phyloP scores from a whole-genome alignment of 148 eudicot genomes.

The Rheum nobile region DNA sequence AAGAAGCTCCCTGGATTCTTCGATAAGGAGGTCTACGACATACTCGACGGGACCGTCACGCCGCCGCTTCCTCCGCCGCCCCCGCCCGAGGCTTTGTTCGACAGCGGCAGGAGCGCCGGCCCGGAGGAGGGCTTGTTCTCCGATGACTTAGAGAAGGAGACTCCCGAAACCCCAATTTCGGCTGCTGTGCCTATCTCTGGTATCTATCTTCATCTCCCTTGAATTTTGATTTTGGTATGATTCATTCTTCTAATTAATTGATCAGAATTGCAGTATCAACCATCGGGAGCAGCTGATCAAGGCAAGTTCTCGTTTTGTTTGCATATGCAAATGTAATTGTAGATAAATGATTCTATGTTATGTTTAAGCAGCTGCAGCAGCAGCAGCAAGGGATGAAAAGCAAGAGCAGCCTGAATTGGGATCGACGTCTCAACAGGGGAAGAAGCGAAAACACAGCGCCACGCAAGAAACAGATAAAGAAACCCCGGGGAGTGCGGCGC shows the following conservation, averaged over 20 bases:
- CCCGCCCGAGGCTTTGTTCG: constrained; percentile 35
- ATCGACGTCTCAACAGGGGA: constrained; percentile 34
- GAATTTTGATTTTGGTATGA: background rate
- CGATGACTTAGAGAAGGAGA: constrained; percentile 18
- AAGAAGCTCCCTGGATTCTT: constrained; percentile 81
- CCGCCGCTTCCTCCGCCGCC: background rate
- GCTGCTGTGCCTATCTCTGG: constrained; percentile 53
- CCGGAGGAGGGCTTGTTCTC: constrained; percentile 63
- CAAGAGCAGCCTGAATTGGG: constrained; percentile 33
- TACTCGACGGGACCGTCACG: constrained; percentile 24
- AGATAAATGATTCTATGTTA: no score
- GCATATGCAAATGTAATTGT: background rate
- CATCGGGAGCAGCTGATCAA: constrained; percentile 19
- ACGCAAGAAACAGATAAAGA: background rate
- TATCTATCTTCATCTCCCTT: constrained; percentile 2
- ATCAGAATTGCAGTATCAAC: constrained; percentile 37
- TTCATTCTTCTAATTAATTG: background rate
- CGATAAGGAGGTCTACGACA: constrained; percentile 71
- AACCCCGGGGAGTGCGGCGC: background rate
- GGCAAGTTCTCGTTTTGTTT: constrained; percentile 19
- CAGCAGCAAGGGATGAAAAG: constrained; percentile 35
- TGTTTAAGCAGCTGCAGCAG: no score
- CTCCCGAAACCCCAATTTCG: constrained; percentile 4
- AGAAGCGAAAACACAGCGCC: constrained; percentile 47
- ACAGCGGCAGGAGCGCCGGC: constrained; percentile 58